Conservation (phyloP, 495 filamentous ascomycete species). For the Daldinia caldariorum region DNA sequence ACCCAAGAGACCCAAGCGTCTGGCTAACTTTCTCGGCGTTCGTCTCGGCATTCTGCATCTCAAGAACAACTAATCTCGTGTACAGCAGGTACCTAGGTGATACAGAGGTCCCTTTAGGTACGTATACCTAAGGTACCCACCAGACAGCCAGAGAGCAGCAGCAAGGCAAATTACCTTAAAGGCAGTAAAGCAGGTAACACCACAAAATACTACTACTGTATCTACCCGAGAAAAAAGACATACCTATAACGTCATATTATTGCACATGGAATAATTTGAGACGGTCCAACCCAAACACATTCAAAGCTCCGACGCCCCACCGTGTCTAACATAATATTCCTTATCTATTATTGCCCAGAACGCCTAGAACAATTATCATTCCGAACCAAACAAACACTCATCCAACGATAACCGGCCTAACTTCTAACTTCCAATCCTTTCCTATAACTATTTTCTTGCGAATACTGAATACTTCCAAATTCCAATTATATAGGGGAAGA, state of each 20-base stretch:
- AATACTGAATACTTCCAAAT: slow-evolving; percentile 15
- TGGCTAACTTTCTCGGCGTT: slow-evolving; percentile 1
- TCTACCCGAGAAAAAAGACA: slow-evolving; percentile 14
- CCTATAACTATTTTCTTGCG: slow-evolving; percentile 3
- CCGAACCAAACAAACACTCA: neutral
- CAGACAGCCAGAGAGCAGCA: no score
- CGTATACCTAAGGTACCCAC: slow-evolving; percentile 1
- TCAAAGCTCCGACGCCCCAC: slow-evolving; percentile 19
- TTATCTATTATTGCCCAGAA: slow-evolving; percentile 12
- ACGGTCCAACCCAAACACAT: slow-evolving; percentile 23
- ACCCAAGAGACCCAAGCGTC: neutral
- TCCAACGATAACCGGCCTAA: slow-evolving; percentile 8
- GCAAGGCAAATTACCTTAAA: neutral
- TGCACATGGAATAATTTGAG: slow-evolving; percentile 20
- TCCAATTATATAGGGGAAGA: slow-evolving; percentile 16
- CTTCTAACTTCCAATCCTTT: neutral
- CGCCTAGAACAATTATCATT: neutral
- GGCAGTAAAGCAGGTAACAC: slow-evolving; percentile 13
- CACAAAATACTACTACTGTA: neutral
- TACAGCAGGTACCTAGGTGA: no score
- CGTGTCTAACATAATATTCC: slow-evolving; percentile 9
- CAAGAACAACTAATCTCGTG: no score
- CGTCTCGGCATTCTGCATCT: neutral
- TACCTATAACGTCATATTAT: slow-evolving; percentile 38
- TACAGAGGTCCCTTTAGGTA: neutral